Percentiles rank a stretch among this genome's conserved stretches.
Evolutionary conservation across 176 grass and related monocot species (phyloP).

Genomic region (Secale cereale): DNA sequence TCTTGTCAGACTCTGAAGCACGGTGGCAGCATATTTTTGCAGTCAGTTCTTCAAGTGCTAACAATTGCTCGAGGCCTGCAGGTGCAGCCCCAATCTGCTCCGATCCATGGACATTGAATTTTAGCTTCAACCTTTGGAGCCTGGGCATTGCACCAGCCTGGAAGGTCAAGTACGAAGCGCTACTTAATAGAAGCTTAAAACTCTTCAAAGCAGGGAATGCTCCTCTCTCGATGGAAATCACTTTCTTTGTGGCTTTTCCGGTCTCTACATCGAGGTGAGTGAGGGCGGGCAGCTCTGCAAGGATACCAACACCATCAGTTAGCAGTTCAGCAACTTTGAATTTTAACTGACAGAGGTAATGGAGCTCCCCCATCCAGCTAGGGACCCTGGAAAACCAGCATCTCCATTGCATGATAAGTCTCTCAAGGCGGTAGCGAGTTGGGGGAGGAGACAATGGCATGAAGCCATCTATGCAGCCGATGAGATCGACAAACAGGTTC

Average conservation of each 20-base stretch:
- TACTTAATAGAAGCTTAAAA: background rate
- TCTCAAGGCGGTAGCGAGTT: background rate
- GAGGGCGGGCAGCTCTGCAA: background rate
- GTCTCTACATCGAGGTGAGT: background rate
- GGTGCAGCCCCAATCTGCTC: background rate
- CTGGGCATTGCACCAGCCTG: background rate
- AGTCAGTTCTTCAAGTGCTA: background rate
- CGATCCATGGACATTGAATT: background rate
- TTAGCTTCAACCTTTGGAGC: background rate
- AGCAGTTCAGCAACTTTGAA: background rate
- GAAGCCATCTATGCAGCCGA: background rate
- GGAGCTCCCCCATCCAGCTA: background rate
- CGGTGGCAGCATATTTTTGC: background rate
- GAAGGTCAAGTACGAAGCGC: background rate
- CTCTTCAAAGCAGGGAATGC: background rate
- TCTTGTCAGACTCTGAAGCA: background rate
- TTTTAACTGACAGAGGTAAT: background rate
- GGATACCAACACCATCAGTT: background rate
- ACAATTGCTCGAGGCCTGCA: background rate
- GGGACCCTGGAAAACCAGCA: background rate
- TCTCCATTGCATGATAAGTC: background rate
- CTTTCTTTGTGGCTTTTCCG: background rate
- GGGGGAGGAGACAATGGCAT: background rate
- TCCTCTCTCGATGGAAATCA: background rate
- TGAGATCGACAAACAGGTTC: background rate